Base-by-base conservation (phyloP, 2,329 filamentous ascomycete genomes). In the Ploettnerulaceae sp. region DNA sequence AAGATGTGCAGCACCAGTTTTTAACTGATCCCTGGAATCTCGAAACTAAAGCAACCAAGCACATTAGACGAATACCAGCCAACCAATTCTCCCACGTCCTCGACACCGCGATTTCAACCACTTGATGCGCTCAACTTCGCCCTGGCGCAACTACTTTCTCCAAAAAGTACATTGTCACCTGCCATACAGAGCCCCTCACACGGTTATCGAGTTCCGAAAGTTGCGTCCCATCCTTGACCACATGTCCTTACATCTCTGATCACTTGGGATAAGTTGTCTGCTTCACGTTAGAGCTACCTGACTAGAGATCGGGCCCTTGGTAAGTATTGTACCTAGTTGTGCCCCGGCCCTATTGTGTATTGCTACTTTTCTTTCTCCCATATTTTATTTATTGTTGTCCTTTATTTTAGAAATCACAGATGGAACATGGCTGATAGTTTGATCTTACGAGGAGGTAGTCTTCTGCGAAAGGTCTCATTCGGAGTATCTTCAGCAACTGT, bases 351-450 rank as follows among this genome's bases (percentile, higher is more conserved):
- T 44, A 11, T 44, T 28, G 35, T 32, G 24, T 14, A 21, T 35
- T 20, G 31, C 35, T 39, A 24, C 20, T 37, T 25, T 34, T 22
- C 21, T 31, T 32, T 44, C 33, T 15, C 25, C 20, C n/a, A n/a
- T 28, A 14, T 29, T 28, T 34, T 37, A 42, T 33, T 14, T 44
- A 7, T 18, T 38, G n/a, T n/a, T n/a, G n/a, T n/a, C n/a, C n/a
- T n/a, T n/a, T 38, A 20, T 4, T 14, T n/a, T 29, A n/a, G 33
- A 37, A 36, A 6, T 24, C 22, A 36, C 2, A 28, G 9, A 14
- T 14, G 11, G 14, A 46, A 44, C 45, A 69, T 71, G 66, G 67
- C 70, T 71, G 68, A 73, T 60, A 61, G 62, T 31, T 48, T 71
- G 39, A 58, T 71, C 47, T 51, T 71, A 42, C 67, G 67, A 57